Base-by-base conservation (phyloP, 352 stramenopile species). In the Thalassiosira delicatula region DNA sequence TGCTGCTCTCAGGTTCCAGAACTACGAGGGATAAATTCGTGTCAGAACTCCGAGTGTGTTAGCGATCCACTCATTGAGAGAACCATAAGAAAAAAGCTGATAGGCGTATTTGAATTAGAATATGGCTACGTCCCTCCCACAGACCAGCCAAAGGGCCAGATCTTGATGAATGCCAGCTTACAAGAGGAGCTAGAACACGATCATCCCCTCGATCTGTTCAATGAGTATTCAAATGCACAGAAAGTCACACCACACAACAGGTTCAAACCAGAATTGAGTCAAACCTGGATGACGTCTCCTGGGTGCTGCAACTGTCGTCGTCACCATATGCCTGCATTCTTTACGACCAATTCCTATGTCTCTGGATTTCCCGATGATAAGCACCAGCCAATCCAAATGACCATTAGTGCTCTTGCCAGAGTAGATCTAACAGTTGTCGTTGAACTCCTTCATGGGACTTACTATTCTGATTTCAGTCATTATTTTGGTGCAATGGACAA, bases 311-410 rank as follows among this genome's bases (percentile, higher is more conserved):
- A 91, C 25, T 98, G 96, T 75, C 88, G 95, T 46, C 84, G 92
- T 8, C 90, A 96, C 53, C 78, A 93, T 68, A 95, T 98, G 90
- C 95, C 96, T 0, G 93, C 93, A 46, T 98, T 93, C 77, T 98
- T 98, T 75, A 85, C 94, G 25, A 86, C 93, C 49, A 92, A 88
- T 23, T 19, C 42, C 19, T 53, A 61, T 21, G 88, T 96, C 35
- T 81, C 92, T 51, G 95, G 96, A 7, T 98, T 94, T 70, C 93
- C 94, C 0, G 96, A 99, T 76, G 96, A 98, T 84, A 99, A 98
- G 81, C 96, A 99, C 86, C 90, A 90, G 0, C 92, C 96, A 40
- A 75, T 98, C 12, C 96, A 98, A 67, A 93, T 98, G 56, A 94
- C 90, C 49, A 89, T 99, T 37, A 80, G 90, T 21, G 94, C 95